A percentile compares a stretch with the other conserved stretches of the same genome.
These are phyloP conservation scores for Phytophthora syringae DNA, from an alignment of 352 stramenopile species.

Conservation along the genomic window DNA sequence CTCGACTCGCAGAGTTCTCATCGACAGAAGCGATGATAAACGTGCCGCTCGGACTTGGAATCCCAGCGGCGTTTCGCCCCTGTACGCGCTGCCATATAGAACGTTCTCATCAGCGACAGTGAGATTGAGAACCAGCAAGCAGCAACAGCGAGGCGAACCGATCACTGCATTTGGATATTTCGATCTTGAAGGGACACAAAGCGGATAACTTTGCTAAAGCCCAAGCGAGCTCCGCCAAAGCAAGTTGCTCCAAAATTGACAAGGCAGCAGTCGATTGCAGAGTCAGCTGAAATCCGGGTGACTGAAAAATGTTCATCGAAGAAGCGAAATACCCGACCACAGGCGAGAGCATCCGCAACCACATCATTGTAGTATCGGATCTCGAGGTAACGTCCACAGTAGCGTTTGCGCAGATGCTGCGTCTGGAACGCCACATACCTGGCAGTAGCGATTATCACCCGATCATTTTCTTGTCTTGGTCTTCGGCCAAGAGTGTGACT, in stretches of 20 bases:
- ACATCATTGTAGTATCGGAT: constrained; percentile 70
- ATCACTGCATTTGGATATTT: background rate
- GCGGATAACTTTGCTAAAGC: background rate
- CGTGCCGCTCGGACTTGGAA: constrained; percentile 2
- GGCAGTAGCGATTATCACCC: constrained; percentile 51
- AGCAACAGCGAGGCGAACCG: background rate
- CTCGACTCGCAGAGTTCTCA: background rate
- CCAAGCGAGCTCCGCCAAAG: constrained; percentile 17
- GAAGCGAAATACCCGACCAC: constrained; percentile 33
- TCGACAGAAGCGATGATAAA: background rate
- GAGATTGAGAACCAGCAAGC: background rate
- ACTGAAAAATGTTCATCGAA: constrained; percentile 49
- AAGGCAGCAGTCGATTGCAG: background rate
- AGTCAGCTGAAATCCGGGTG: constrained; percentile 4
- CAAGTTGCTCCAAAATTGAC: background rate
- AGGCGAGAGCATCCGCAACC: constrained; percentile 42
- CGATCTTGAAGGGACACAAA: constrained; percentile 4
- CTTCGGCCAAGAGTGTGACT: constrained; percentile 29
- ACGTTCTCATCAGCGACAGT: background rate
- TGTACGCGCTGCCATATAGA: background rate
- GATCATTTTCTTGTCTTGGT: constrained; percentile 73
- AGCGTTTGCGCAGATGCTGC: constrained; percentile 59
- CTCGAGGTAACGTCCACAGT: constrained; percentile 51
- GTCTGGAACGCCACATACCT: constrained; percentile 42
- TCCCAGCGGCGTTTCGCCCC: background rate